These are phyloP conservation scores for Yarrowia sp. DNA, from an alignment of 805 yeast species.

Conservation along the genomic window DNA sequence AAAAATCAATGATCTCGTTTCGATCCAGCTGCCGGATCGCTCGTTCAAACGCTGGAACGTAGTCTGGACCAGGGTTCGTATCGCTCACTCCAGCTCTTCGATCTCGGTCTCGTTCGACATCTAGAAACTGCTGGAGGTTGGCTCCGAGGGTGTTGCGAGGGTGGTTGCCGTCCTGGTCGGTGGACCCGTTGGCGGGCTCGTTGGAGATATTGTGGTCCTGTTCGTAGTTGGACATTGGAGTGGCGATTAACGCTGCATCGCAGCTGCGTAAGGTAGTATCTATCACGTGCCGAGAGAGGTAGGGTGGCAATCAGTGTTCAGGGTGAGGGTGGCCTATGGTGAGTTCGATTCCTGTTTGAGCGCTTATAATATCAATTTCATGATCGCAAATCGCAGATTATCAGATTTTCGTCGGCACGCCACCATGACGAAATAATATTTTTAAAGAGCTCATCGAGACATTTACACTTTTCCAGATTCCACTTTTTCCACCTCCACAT, in stretches of 20 bases:
- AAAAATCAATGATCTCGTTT: slow-evolving; percentile 34
- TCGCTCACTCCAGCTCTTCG: slow-evolving; percentile 18
- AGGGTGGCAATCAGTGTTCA: neutral
- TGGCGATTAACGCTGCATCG: slow-evolving; percentile 19
- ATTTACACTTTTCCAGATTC: neutral
- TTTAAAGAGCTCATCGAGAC: neutral
- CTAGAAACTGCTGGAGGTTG: slow-evolving; percentile 27
- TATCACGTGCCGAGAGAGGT: slow-evolving; percentile 8
- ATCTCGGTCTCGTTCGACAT: slow-evolving; percentile 28
- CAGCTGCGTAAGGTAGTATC: slow-evolving; percentile 22
- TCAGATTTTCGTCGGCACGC: neutral
- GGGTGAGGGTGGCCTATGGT: neutral
- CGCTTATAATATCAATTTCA: no score
- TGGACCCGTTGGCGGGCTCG: slow-evolving; percentile 14
- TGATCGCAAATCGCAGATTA: no score
- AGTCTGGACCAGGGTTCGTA: slow-evolving; percentile 16
- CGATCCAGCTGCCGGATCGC: slow-evolving; percentile 36
- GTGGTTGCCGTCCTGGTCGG: slow-evolving; percentile 10
- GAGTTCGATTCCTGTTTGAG: slow-evolving; percentile 6
- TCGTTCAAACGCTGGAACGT: slow-evolving; percentile 34
- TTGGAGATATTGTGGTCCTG: slow-evolving; percentile 29
- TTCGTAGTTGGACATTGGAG: slow-evolving; percentile 37
- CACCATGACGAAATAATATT: slow-evolving; percentile 2
- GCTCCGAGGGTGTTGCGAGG: slow-evolving; percentile 36
- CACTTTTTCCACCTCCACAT: no score